Evolutionary conservation across 2,329 filamentous ascomycete genomes (phyloP).

Genomic region (Boeremia lycopersici): DNA sequence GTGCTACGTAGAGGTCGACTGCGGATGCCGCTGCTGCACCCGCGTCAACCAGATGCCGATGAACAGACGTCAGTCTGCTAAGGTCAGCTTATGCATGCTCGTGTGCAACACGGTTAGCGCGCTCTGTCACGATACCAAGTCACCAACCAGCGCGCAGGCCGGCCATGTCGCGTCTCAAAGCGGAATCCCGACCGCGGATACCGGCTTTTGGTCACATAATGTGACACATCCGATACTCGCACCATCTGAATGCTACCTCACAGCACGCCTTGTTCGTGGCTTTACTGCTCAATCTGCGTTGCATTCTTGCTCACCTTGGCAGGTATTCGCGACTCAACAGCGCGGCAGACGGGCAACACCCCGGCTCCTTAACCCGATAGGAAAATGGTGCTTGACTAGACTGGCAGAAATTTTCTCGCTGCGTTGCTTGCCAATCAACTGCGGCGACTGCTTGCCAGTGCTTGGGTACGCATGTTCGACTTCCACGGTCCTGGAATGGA

Average conservation of each 20-base stretch:
- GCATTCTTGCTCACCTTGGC: constrained; percentile 26
- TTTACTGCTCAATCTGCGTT: constrained; percentile 21
- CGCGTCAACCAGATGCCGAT: constrained; percentile 3
- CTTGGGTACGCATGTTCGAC: not conserved
- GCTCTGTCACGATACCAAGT: constrained; percentile 14
- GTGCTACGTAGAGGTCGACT: not conserved
- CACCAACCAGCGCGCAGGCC: constrained; percentile 19
- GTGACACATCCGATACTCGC: constrained; percentile 31
- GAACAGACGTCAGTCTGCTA: constrained; percentile 2
- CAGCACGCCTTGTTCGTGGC: not conserved
- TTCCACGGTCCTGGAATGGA: not conserved
- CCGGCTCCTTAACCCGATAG: constrained; percentile 14
- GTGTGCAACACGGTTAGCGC: constrained; percentile 13
- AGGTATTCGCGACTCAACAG: constrained; percentile 8
- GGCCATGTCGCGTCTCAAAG: constrained; percentile 29
- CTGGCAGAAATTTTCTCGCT: constrained; percentile 12
- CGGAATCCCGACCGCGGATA: constrained; percentile 32
- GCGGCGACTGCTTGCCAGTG: not conserved
- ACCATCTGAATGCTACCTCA: constrained; percentile 7
- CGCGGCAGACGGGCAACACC: constrained; percentile 6
- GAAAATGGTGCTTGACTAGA: constrained; percentile 3
- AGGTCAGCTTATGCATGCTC: constrained; percentile 14
- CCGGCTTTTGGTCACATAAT: constrained; percentile 28
- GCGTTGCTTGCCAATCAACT: not conserved
- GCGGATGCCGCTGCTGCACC: not conserved